Evolutionary conservation across 2,329 filamentous ascomycete species (phyloP), one percentile per base, ranked within the genome.

Genomic region (Trichoderma koningii): DNA sequence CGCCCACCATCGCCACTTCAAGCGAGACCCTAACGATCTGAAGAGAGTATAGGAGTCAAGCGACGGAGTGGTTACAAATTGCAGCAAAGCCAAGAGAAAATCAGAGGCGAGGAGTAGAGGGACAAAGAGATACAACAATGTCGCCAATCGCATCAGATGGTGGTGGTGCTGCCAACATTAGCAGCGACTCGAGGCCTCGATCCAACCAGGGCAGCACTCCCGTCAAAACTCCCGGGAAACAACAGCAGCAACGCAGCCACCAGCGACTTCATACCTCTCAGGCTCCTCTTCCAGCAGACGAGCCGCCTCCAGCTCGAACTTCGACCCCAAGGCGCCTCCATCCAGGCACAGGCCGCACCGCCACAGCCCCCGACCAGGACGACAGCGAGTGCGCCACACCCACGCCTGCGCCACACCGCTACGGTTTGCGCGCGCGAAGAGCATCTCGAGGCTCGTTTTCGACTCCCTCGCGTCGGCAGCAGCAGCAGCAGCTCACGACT

Each of bases 341-440:
- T 26, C 48, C 30, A 4, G 41, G 59, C 21, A 10, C 19, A 14
- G 21, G n/a, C 14, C 17, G 53, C 64, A 66, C 65, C 53, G 67
- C 66, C 66, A 64, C 69, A 68, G 47, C 12, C 19, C 21, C 17
- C 2, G 21, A 23, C 21, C n/a, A n/a, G 7, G 9, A 9, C 51
- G 9, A 9, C 51, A 23, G 30, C 42, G 3, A 41, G 64, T 61
- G 59, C 59, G 64, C 56, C 34, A 45, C 63, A 65, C 68, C 69
- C 68, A 69, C 70, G 61, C 52, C 68, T 47, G 66, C 70, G 68
- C 67, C 68, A 69, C 69, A 62, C 51, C 47, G 66, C 41, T 70
- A 71, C 61, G 62, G 66, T 59, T 67, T 73, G 64, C 70, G 70
- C 65, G 68, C 70, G 68, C 71, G 70, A 69, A 70, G 68, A 69